Percentiles rank a stretch among this genome's conserved stretches.
Evolutionary conservation across 768 basidiomycete species (phyloP).

Genomic region (Hemileccinum impolitum): DNA sequence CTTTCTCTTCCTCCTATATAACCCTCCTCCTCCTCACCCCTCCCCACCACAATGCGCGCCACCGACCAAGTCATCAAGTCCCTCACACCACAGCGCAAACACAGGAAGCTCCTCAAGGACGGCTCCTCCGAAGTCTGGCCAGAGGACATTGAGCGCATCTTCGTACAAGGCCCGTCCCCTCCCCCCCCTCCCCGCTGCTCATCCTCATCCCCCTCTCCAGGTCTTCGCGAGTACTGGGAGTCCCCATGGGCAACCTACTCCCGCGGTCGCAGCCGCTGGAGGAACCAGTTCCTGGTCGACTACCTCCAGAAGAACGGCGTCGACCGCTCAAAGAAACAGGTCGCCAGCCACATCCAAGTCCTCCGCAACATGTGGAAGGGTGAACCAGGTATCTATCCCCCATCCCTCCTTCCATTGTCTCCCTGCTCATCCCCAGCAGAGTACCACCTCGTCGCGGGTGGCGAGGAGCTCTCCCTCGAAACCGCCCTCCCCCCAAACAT

Average conservation of each 20-base stretch:
- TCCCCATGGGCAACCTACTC: conserved; percentile 80
- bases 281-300: conserved; percentile 84
- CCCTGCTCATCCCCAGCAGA: conserved; percentile 39
- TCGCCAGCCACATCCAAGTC: conserved; percentile 86
- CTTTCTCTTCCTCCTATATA: conserved; percentile 36
- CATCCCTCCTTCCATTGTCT: not conserved
- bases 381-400: conserved; percentile 53
- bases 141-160: conserved; percentile 69
- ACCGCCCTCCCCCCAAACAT: conserved; percentile 42
- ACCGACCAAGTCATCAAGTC: conserved; percentile 18
- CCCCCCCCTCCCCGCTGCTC: not conserved
- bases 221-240: conserved; percentile 74
- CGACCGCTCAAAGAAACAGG: conserved; percentile 79
- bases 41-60: conserved; percentile 24
- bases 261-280: conserved; percentile 74
- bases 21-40: conserved; percentile 14
- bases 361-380: conserved; percentile 88
- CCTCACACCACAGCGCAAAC: conserved; percentile 72
- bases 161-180: conserved; percentile 58
- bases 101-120: conserved; percentile 82
- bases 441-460: conserved; percentile 76
- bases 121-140: conserved; percentile 81
- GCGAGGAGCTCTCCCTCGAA: conserved; percentile 65
- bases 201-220: conserved; percentile 32
- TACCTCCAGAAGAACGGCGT: conserved; percentile 69